Base-by-base conservation (phyloP, 371 early-diverging fungal genomes). In the Choanephora cucurbitarum region DNA sequence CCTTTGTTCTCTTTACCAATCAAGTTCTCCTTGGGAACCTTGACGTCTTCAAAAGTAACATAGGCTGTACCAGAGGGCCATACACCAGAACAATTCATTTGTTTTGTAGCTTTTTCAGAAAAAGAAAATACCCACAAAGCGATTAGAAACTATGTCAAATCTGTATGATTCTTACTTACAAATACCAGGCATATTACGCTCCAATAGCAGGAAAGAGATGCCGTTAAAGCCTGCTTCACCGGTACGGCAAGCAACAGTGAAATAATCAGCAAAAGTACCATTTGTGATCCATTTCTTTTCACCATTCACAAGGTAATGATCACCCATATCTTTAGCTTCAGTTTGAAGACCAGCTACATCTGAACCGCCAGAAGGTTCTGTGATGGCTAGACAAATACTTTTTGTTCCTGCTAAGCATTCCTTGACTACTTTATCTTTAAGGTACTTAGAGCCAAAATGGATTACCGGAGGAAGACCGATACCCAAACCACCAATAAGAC, bases 261-360 rank as follows among this genome's bases (percentile, higher is more conserved):
- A 81, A 58, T 67, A 85, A 43, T 91, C 90, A 19, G 92, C 89
- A 73, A 81, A 92, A 2, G 84, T 82, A 55, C 93, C 93, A 62
- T 91, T 92, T 37, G 93, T 91, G 51, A 86, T 86, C 86, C 88
- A 88, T 69, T 91, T 91, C 82, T 92, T 90, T 63, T 89, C 89
- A 19, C 90, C 90, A 58, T 89, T 90, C 43, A 89, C 40, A 5
- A 59, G 14, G 18, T 64, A 70, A 37, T 82, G 74, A 60, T 90
- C 89, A 7, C 81, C 72, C 39, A 82, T 72, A 66, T 89, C 85
- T 55, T 85, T 87, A 9, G 94, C 94, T 55, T 87, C 87, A 14
- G 84, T 83, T 17, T 69, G 66, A 31, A 95, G 73, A 62, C 84
- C 87, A 31, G 95, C 95, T 0, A 95, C 95, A 75, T 94, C 95